Conservation (phyloP, 2,329 filamentous ascomycete species). For the Ophiostoma piceae region DNA sequence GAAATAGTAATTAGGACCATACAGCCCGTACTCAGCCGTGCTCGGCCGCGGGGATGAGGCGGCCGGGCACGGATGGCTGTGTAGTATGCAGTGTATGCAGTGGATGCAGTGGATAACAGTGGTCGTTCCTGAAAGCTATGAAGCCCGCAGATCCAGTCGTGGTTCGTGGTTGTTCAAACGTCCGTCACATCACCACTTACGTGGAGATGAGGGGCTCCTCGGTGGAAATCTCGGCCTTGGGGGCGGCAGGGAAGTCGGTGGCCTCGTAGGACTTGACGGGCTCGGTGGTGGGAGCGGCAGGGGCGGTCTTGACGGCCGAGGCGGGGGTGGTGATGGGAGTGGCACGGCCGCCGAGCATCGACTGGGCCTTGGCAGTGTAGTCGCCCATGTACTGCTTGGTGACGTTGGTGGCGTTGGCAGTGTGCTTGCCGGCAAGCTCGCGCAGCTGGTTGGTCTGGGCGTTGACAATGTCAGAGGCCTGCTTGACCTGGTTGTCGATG, state of each 20-base stretch:
- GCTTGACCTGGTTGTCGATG: constrained; percentile 58
- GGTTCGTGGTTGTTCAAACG: background rate
- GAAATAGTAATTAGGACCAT: constrained; percentile 13
- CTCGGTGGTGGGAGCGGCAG: constrained; percentile 22
- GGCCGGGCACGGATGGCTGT: constrained; percentile 1
- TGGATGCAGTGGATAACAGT: background rate
- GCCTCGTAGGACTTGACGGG: constrained; percentile 36
- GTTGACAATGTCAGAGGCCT: constrained; percentile 53
- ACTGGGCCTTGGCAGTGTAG: constrained; percentile 63
- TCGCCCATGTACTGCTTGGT: constrained; percentile 65
- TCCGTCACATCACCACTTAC: constrained; percentile 18
- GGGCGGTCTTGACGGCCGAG: constrained; percentile 21
- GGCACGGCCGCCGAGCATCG: constrained; percentile 51
- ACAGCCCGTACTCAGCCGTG: background rate
- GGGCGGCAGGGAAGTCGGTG: constrained; percentile 46
- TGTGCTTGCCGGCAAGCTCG: constrained; percentile 58
- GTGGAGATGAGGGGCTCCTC: constrained; percentile 29
- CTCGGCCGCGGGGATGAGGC: background rate
- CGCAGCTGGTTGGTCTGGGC: constrained; percentile 60
- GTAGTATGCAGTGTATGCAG: background rate
- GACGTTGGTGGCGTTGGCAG: constrained; percentile 55
- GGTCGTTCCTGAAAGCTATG: constrained; percentile 2
- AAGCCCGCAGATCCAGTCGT: background rate
- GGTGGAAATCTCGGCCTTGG: constrained; percentile 42
- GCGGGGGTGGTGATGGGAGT: constrained; percentile 42